Evolutionary conservation across 257 asterid genomes (phyloP).

Genomic region (Ehretia macrophylla): DNA sequence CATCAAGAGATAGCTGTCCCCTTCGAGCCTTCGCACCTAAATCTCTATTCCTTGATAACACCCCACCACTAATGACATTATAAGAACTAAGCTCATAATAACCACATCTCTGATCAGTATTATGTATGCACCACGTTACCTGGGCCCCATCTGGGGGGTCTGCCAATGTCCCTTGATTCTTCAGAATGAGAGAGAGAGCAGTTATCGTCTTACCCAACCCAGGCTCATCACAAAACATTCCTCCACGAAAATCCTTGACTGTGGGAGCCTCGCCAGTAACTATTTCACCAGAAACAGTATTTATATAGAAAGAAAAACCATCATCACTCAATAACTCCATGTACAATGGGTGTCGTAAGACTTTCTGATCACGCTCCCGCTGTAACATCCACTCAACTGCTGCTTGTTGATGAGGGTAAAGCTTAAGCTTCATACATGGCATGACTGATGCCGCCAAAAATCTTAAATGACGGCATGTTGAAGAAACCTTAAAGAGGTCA

Average conservation of each 20-base stretch:
- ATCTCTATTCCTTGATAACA: conserved; percentile 27
- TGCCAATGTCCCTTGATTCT: conserved; percentile 79
- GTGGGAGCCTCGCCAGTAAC: conserved; percentile 48
- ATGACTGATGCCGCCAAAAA: conserved; percentile 69
- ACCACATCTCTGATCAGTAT: conserved; percentile 70
- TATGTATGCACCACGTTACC: conserved; percentile 72
- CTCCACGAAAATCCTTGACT: conserved; percentile 76
- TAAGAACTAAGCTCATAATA: conserved; percentile 65
- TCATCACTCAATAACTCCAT: conserved; percentile 62
- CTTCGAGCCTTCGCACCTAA: conserved; percentile 56
- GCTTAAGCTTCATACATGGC: conserved; percentile 95
- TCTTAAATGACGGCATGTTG: conserved; percentile 76
- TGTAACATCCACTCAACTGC: conserved; percentile 96
- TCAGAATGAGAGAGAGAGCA: conserved; percentile 79
- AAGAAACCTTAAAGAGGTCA: conserved; percentile 70
- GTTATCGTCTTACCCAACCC: conserved; percentile 98
- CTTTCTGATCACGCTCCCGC: conserved; percentile 64
- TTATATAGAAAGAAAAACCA: conserved; percentile 60
- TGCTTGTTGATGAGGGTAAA: conserved; percentile 92
- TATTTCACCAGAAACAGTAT: conserved; percentile 76
- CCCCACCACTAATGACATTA: conserved; percentile 28
- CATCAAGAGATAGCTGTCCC: conserved; percentile 57
- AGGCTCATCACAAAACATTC: conserved; percentile 99
- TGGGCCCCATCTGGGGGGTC: conserved; percentile 67
- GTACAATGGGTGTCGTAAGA: conserved; percentile 68